A percentile compares a stretch with the other conserved stretches of the same genome.
These are phyloP conservation scores for Colletotrichum sp. DNA, from an alignment of 2,329 filamentous ascomycete genomes.

Conservation along the genomic window DNA sequence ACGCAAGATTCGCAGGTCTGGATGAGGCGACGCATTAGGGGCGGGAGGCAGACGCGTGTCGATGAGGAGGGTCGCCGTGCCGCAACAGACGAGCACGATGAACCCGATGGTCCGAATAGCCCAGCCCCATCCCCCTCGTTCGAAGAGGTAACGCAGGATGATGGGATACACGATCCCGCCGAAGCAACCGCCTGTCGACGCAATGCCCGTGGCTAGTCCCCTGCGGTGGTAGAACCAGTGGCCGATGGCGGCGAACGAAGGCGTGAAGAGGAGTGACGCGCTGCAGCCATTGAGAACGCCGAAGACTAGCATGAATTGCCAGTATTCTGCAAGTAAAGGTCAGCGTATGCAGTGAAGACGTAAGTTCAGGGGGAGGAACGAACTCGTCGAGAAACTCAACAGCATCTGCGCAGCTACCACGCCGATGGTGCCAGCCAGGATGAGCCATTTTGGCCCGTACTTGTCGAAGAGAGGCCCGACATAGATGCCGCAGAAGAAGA, in stretches of 20 bases:
- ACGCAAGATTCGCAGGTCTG: constrained; percentile 70
- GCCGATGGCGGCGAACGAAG: constrained; percentile 77
- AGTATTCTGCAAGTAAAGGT: constrained; percentile 59
- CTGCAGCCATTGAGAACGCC: constrained; percentile 77
- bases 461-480: constrained; percentile 89
- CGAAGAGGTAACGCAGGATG: constrained; percentile 55
- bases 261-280: constrained; percentile 82
- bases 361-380: too few species aligned
- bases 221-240: constrained; percentile 82
- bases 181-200: constrained; percentile 74
- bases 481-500: constrained; percentile 85
- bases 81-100: constrained; percentile 46
- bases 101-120: constrained; percentile 55
- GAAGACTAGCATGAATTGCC: constrained; percentile 85
- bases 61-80: constrained; percentile 54
- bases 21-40: constrained; percentile 61
- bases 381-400: constrained; percentile 65
- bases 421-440: constrained; percentile 70
- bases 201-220: constrained; percentile 82
- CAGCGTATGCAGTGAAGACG: too few species aligned
- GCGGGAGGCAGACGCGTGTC: constrained; percentile 67
- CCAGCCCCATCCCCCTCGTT: constrained; percentile 57
- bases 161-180: constrained; percentile 72
- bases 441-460: constrained; percentile 76
- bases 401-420: constrained; percentile 69